Conservation (phyloP, 2,329 filamentous ascomycete species). For the Hypoxylon sp. region DNA sequence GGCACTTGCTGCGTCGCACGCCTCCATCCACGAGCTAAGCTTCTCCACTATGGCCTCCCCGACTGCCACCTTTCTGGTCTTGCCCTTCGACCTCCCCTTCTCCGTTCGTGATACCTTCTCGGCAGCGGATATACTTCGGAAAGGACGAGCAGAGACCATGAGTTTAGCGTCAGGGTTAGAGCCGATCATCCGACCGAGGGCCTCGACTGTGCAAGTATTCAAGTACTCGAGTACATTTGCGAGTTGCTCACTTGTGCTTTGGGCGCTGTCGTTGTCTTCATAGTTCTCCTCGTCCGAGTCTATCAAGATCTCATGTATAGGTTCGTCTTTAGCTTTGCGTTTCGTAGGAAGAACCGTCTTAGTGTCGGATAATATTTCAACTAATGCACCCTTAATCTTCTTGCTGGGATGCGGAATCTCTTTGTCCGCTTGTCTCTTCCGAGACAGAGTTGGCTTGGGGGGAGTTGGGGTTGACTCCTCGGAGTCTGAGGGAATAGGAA, state of each 20-base stretch:
- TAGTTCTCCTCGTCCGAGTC: conserved; percentile 9
- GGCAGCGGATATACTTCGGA: conserved; percentile 74
- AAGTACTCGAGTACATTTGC: conserved; percentile 79
- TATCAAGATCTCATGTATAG: conserved; percentile 7
- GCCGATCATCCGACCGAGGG: conserved; percentile 86
- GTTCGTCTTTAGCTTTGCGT: conserved; percentile 47
- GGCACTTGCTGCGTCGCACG: conserved; percentile 62
- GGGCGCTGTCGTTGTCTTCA: conserved; percentile 13
- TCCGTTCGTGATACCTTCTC: conserved; percentile 69
- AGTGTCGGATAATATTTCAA: conserved; percentile 14
- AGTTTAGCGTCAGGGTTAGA: conserved; percentile 77
- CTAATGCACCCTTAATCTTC: conserved; percentile 24
- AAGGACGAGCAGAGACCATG: conserved; percentile 83
- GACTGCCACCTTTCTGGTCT: conserved; percentile 48
- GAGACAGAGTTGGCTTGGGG: conserved; percentile 3
- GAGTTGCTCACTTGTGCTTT: conserved; percentile 9
- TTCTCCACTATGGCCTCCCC: conserved; percentile 56
- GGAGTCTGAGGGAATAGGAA: conserved; percentile 45
- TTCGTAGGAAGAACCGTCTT: conserved; percentile 33
- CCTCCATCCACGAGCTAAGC: conserved; percentile 64
- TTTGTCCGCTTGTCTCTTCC: conserved; percentile 19
- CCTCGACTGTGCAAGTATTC: conserved; percentile 81
- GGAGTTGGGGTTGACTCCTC: conserved; percentile 9
- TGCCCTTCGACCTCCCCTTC: conserved; percentile 55
- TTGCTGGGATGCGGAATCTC: conserved; percentile 18